Evolutionary conservation across 169 alveolate species (phyloP), one percentile per base, ranked within the genome.

Genomic region (Plasmodium cynomolgi): DNA sequence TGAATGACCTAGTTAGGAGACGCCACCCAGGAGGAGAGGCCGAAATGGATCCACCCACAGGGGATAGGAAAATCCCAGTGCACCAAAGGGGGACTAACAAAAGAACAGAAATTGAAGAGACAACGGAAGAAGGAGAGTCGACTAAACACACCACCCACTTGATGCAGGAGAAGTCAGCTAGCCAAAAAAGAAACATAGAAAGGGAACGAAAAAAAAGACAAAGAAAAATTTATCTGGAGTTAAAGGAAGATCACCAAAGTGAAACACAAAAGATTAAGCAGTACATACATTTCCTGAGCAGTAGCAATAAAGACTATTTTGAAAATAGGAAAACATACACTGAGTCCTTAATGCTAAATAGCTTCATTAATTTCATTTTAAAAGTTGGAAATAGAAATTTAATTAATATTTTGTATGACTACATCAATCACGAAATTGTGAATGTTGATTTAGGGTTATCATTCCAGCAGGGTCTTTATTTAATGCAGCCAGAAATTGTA

Each of bases 291-390:
- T 41, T 79, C 73, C 29, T 79, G 29, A 79, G 84, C 50, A 79
- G 50, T 9, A 33, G 31, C 29, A 79, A 37, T 33, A 79, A 17
- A 37, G 84, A 79, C 20, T 79, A 79, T 79, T 79, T 79, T 79
- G 58, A 79, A 31, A 79, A 79, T 79, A 79, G 84, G 50, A 79
- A 79, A 37, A 79, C n/a, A 15, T 79, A 79, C 29, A 79, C 84
- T 3, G 41, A 29, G 50, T 79, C 84, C 26, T 37, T 79, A 34
- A 37, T 79, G 13, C 13, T 79, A 20, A 79, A 79, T 79, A 79
- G 84, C 50, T 79, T 56, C 50, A 79, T 79, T 20, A 31, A 79
- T 37, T 79, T 79, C 23, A 34, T 79, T 5, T 26, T 34, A 37
- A 79, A 79, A 37, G 26, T 37, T 79, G 84, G 84, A 7, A 8